Percentiles rank a stretch among this genome's conserved stretches.
Evolutionary conservation across 441 rosid genomes (phyloP).

Genomic region (Erysimum pusillum): DNA sequence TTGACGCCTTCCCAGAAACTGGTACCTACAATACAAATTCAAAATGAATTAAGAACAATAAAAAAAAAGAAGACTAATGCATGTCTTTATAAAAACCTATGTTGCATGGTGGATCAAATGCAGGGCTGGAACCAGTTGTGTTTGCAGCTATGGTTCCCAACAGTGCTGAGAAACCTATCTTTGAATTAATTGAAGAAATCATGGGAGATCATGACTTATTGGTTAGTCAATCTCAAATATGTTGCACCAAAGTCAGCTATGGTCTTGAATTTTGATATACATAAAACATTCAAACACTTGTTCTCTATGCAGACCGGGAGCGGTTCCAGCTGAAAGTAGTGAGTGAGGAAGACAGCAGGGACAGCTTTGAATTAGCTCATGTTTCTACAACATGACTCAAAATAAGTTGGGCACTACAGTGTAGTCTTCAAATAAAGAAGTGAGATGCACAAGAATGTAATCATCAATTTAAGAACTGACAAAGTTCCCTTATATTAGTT

Average conservation of each 20-base stretch:
- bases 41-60: neutral
- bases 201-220: conserved; percentile 92
- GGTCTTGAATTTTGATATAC: conserved; percentile 1
- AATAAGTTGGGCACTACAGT: neutral
- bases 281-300: conserved; percentile 27
- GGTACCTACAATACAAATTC: conserved; percentile 53
- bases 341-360: neutral
- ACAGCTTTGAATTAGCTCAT: neutral
- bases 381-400: neutral
- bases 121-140: conserved; percentile 75
- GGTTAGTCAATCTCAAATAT: conserved; percentile 54
- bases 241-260: conserved; percentile 15
- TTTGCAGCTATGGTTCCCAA: conserved; percentile 92
- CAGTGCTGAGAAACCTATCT: conserved; percentile 73
- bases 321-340: conserved; percentile 35
- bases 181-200: conserved; percentile 78
- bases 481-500: neutral
- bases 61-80: no score
- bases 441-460: conserved; percentile 6
- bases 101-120: conserved; percentile 35
- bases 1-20: conserved; percentile 81
- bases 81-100: neutral
- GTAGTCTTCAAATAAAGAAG: conserved; percentile 12
- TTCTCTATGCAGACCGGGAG: conserved; percentile 59
- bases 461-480: neutral